phyloP scores from a whole-genome alignment of 78 protist species.

The Speleostelium caveatum region DNA sequence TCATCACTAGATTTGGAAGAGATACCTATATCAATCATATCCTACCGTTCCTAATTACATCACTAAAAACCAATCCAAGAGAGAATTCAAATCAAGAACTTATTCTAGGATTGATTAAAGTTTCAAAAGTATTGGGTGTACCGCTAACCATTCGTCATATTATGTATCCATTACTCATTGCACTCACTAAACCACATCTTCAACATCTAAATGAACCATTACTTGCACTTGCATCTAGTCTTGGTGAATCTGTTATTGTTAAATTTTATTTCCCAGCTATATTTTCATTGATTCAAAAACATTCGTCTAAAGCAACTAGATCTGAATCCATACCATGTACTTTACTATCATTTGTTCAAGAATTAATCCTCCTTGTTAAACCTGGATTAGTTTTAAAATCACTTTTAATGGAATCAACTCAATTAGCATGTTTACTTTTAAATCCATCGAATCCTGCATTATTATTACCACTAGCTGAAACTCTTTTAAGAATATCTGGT shows the following conservation, averaged over 20 bases:
- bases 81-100: slow-evolving; percentile 74
- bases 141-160: slow-evolving; percentile 74
- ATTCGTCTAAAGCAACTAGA: slow-evolving; percentile 63
- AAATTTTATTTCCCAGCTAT: slow-evolving; percentile 73
- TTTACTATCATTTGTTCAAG: slow-evolving; percentile 46
- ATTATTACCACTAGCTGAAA: slow-evolving; percentile 61
- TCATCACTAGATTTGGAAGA: slow-evolving; percentile 65
- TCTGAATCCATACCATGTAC: slow-evolving; percentile 77
- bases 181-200: slow-evolving; percentile 59
- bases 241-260: slow-evolving; percentile 53
- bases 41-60: slow-evolving; percentile 46
- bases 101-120: slow-evolving; percentile 25
- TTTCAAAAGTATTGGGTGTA: slow-evolving; percentile 35
- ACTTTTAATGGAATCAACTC: slow-evolving; percentile 42
- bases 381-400: slow-evolving; percentile 61
- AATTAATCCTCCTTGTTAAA: slow-evolving; percentile 49
- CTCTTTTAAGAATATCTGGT: slow-evolving; percentile 21
- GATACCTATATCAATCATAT: slow-evolving; percentile 61
- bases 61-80: slow-evolving; percentile 55
- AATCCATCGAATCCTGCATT: slow-evolving; percentile 67
- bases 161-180: slow-evolving; percentile 68
- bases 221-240: slow-evolving; percentile 45
- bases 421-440: slow-evolving; percentile 31
- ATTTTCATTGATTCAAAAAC: slow-evolving; percentile 55
- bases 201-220: slow-evolving; percentile 59